Percentiles rank a stretch among this genome's conserved stretches.
phyloP scores from a whole-genome alignment of 2,329 filamentous ascomycete species.

The Sporothrix pallida region DNA sequence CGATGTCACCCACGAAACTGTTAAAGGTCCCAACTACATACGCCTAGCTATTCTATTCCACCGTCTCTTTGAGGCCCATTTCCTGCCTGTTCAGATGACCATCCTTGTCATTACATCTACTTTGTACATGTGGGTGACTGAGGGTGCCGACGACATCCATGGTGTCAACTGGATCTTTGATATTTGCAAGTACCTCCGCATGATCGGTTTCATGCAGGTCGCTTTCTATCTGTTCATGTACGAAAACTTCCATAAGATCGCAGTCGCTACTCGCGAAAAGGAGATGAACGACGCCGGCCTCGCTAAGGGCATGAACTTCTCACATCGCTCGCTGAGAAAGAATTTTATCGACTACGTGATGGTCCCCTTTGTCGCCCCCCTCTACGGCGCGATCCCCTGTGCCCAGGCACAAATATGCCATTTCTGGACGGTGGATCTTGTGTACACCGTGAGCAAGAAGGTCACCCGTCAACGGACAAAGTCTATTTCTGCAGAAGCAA shows the following conservation, averaged over 20 bases:
- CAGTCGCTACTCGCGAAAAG: constrained; percentile 63
- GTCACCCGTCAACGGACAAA: constrained; percentile 59
- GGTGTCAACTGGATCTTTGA: constrained; percentile 64
- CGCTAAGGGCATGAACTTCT: constrained; percentile 69
- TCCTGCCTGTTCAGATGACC: constrained; percentile 70
- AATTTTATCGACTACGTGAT: constrained; percentile 68
- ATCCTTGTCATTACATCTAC: constrained; percentile 68
- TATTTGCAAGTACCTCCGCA: constrained; percentile 65
- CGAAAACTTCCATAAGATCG: constrained; percentile 68
- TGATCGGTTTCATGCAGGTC: constrained; percentile 66
- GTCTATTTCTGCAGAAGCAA: constrained; percentile 43
- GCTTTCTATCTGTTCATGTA: constrained; percentile 69
- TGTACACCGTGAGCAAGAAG: constrained; percentile 76
- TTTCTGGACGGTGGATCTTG: constrained; percentile 71
- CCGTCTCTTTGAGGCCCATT: constrained; percentile 76
- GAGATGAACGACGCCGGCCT: constrained; percentile 72
- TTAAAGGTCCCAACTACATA: constrained; percentile 60
- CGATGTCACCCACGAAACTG: constrained; percentile 58
- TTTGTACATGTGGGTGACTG: constrained; percentile 62
- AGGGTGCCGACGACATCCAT: constrained; percentile 57
- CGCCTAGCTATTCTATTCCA: constrained; percentile 65
- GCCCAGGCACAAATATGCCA: constrained; percentile 71
- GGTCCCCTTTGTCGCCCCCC: constrained; percentile 69
- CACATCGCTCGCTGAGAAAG: constrained; percentile 59
- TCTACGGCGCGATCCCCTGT: constrained; percentile 71